These are phyloP conservation scores for Verticillium zaregamsianum DNA, from an alignment of 2,329 filamentous ascomycete genomes.

Conservation along the genomic window DNA sequence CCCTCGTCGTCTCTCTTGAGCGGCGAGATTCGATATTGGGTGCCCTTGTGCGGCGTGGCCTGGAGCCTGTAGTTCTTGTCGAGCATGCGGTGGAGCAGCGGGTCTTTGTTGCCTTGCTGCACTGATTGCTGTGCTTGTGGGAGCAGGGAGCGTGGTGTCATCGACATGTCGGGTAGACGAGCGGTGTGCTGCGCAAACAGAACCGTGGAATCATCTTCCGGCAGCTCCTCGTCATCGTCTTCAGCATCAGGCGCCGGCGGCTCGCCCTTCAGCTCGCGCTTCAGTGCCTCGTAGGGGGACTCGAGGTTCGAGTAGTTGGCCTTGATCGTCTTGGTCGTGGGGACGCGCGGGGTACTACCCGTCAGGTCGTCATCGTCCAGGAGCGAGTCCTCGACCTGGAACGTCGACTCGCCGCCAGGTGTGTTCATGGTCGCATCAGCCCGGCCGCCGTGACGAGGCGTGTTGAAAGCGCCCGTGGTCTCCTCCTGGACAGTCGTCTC, in stretches of 20 bases:
- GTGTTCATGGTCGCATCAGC: constrained; percentile 33
- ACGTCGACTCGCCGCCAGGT: constrained; percentile 27
- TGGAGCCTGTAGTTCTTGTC: constrained; percentile 95
- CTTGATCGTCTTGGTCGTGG: constrained; percentile 43
- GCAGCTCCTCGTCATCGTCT: constrained; percentile 25
- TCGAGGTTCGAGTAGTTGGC: constrained; percentile 61
- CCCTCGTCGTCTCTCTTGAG: constrained; percentile 32
- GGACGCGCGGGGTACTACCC: constrained; percentile 64
- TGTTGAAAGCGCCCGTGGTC: constrained; percentile 37
- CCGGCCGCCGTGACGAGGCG: constrained; percentile 32
- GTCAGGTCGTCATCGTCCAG: constrained; percentile 63
- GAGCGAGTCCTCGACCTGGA: constrained; percentile 56
- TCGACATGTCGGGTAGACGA: constrained; percentile 57
- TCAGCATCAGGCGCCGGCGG: constrained; percentile 22
- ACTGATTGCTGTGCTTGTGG: constrained; percentile 24
- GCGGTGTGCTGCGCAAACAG: constrained; percentile 49
- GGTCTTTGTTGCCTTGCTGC: constrained; percentile 53
- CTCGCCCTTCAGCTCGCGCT: constrained; percentile 57
- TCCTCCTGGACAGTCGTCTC: constrained; percentile 55
- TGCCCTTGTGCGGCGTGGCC: constrained; percentile 73
- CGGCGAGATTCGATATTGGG: constrained; percentile 38
- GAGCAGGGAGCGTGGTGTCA: constrained; percentile 56
- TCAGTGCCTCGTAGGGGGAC: constrained; percentile 73
- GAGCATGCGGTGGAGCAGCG: constrained; percentile 82
- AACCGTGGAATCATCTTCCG: constrained; percentile 40